Percentiles rank a stretch among this genome's conserved stretches.
Conservation (phyloP, 2,329 filamentous ascomycete species). For the Xylaria sp. region DNA sequence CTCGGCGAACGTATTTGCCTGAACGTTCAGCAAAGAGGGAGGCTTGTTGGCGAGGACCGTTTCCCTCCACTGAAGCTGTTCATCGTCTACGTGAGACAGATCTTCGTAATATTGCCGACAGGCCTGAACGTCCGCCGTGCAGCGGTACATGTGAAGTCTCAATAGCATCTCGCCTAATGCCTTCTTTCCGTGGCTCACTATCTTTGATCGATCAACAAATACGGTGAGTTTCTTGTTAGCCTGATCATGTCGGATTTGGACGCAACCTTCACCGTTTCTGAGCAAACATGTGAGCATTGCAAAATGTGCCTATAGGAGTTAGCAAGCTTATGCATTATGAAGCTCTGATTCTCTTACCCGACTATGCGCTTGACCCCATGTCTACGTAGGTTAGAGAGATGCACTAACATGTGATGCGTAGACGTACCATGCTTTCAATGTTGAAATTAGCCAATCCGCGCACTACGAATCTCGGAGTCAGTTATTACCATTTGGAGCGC, state of each 20-base stretch:
- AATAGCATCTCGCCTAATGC: slow-evolving; percentile 68
- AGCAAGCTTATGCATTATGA: not conserved
- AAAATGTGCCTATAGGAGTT: slow-evolving; percentile 64
- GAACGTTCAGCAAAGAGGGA: slow-evolving; percentile 69
- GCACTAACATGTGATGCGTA: not conserved
- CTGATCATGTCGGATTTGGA: slow-evolving; percentile 59
- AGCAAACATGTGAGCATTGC: slow-evolving; percentile 70
- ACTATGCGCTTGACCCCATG: slow-evolving; percentile 58
- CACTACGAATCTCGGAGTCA: slow-evolving; percentile 39
- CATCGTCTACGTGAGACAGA: slow-evolving; percentile 63
- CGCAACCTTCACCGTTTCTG: slow-evolving; percentile 61
- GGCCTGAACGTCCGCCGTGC: slow-evolving; percentile 65
- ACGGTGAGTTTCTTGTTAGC: slow-evolving; percentile 60
- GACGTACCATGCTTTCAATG: slow-evolving; percentile 46
- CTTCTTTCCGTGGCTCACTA: slow-evolving; percentile 63
- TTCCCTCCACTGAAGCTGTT: slow-evolving; percentile 63
- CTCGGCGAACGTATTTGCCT: slow-evolving; percentile 65
- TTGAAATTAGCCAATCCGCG: slow-evolving; percentile 53
- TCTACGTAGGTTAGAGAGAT: slow-evolving; percentile 35
- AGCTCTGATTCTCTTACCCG: slow-evolving; percentile 40
- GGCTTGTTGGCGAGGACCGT: slow-evolving; percentile 66
- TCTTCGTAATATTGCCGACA: slow-evolving; percentile 67
- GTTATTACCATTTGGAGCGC: too few species aligned
- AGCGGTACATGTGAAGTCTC: slow-evolving; percentile 69
- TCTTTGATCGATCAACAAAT: slow-evolving; percentile 66